phyloP scores from a whole-genome alignment of 2,329 filamentous ascomycete genomes.

The Elsinoe necatrix region DNA sequence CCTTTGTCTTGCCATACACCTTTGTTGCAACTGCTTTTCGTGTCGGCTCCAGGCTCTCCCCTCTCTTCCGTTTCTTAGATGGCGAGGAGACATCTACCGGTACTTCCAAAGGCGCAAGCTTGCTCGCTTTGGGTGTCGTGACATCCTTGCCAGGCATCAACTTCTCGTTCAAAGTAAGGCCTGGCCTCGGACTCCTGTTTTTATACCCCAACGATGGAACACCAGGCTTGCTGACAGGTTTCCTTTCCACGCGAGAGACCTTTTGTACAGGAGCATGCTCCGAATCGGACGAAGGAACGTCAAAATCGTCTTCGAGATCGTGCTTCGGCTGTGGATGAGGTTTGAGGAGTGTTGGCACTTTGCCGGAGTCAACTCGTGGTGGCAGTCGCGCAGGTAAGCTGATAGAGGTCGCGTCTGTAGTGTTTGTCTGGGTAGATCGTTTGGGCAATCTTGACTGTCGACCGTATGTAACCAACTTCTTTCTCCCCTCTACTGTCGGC shows the following conservation, averaged over 20 bases:
- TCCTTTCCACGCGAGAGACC: background rate
- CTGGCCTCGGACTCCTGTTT: background rate
- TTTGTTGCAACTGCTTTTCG: background rate
- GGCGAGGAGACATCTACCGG: background rate
- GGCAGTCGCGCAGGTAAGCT: constrained; percentile 8
- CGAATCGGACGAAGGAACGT: constrained; percentile 35
- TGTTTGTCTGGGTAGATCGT: background rate
- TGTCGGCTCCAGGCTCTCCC: background rate
- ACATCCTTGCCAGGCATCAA: background rate
- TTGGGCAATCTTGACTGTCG: constrained; percentile 25
- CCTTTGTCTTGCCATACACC: background rate
- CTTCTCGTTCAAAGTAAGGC: background rate
- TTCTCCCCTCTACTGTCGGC: constrained; percentile 22
- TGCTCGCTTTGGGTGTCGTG: background rate
- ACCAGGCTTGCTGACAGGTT: background rate
- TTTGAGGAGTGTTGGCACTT: background rate
- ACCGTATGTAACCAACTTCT: constrained; percentile 34
- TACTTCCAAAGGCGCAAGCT: background rate
- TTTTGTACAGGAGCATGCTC: constrained; percentile 19
- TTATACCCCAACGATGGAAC: background rate
- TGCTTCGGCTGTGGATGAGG: background rate
- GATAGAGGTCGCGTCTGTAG: background rate
- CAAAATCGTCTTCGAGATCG: constrained; percentile 30
- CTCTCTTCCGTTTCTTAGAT: constrained; percentile 12
- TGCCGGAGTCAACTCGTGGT: background rate